Conservation (phyloP, 2,329 filamentous ascomycete genomes). For the Emericellopsis atlantica region DNA sequence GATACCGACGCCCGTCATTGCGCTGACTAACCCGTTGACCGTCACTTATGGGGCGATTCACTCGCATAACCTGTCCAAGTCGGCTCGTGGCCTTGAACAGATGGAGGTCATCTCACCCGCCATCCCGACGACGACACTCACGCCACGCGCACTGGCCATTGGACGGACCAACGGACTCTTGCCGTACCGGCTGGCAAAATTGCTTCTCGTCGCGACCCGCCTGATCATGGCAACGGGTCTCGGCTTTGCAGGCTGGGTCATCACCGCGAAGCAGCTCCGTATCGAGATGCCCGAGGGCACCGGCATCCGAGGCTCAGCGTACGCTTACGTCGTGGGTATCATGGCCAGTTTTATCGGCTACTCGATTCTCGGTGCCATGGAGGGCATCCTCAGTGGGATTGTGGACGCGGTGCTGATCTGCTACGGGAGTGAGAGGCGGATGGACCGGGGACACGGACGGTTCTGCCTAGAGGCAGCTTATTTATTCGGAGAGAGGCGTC, state of each 20-base stretch:
- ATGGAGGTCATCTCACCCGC: constrained; percentile 68
- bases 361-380: constrained; percentile 82
- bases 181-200: constrained; percentile 81
- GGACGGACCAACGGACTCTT: constrained; percentile 46
- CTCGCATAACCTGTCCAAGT: constrained; percentile 66
- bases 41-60: constrained; percentile 92
- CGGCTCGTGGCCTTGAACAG: constrained; percentile 67
- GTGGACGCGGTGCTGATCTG: constrained; percentile 84
- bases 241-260: constrained; percentile 94
- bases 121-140: constrained; percentile 61
- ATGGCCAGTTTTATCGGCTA: constrained; percentile 92
- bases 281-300: constrained; percentile 41
- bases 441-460: constrained; percentile 52
- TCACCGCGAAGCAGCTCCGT: constrained; percentile 68
- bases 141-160: constrained; percentile 35
- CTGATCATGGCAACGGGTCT: constrained; percentile 84
- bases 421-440: constrained; percentile 78
- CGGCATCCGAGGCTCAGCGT: constrained; percentile 65
- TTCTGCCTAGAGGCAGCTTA: constrained; percentile 89
- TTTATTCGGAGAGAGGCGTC: constrained; percentile 61
- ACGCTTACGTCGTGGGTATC: constrained; percentile 87
- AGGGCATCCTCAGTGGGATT: constrained; percentile 76
- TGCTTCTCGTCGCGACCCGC: constrained; percentile 80
- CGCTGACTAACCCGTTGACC: constrained; percentile 81
- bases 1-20: constrained; percentile 72